Percentiles rank a stretch among this genome's conserved stretches.
These are phyloP conservation scores for Eucalyptus globulus DNA, from an alignment of 345 rosid species.

Conservation along the genomic window DNA sequence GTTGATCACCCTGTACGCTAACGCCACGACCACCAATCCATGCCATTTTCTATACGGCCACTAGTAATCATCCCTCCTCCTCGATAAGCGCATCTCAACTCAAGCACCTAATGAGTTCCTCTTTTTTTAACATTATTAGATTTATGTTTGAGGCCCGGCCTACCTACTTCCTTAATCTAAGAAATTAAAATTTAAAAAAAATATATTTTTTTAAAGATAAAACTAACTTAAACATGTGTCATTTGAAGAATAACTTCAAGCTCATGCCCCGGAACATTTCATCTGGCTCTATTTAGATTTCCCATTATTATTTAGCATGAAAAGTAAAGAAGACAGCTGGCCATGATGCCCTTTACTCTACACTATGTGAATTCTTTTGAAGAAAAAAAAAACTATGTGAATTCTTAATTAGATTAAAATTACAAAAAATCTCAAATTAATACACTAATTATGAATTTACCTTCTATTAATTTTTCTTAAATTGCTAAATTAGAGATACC, in stretches of 20 bases:
- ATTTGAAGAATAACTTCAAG: neutral
- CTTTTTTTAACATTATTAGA: neutral
- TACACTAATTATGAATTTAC: fast-evolving
- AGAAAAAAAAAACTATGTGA: neutral
- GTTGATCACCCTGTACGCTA: neutral
- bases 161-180: neutral
- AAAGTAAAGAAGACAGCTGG: neutral
- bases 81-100: neutral
- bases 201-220: neutral
- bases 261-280: neutral
- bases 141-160: neutral
- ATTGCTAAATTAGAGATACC: no score
- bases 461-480: fast-evolving
- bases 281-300: neutral
- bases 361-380: no score
- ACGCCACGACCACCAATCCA: neutral
- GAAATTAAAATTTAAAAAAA: no score
- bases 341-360: no score
- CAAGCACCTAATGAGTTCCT: neutral
- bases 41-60: neutral
- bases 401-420: neutral
- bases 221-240: neutral
- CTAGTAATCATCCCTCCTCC: neutral
- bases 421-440: fast-evolving
- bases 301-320: neutral